Base-by-base conservation (phyloP, 2,329 filamentous ascomycete genomes). In the Hypoxylon sp. region DNA sequence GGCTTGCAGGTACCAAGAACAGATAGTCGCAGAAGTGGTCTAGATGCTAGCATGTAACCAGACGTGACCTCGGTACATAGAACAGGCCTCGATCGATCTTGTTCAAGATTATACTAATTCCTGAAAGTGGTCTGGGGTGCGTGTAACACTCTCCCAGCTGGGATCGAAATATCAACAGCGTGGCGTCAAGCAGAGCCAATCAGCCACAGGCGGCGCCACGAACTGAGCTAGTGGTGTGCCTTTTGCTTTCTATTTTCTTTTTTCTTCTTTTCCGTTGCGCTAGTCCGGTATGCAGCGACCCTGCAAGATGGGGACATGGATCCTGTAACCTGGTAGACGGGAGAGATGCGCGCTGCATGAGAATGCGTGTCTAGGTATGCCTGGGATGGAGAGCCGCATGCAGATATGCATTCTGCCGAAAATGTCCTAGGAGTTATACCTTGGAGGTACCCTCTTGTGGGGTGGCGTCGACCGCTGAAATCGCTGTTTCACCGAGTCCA, bases 291-390 rank as follows among this genome's bases (percentile, higher is more conserved):
- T 26, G 20, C 22, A 24, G 12, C 40, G 8, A 22, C 28, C 28
- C 28, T 49, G 46, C 46, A 20, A 49, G 46, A 49, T 49, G 24
- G 16, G 20, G 14, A 38, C 44, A n/a, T n/a, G 18, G 24, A 11
- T 49, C 12, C n/a, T 11, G 11, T 16, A 52, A 58, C 55, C 55
- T 16, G 55, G 55, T 58, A 30, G 16, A 40, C 16, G 44, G 54
- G 44, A 26, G n/a, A 20, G 53, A 20, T 40, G n/a, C n/a, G 28
- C 32, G 30, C 42, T 28, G 42, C 30, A 56, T 18, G 20, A 1
- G 2, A 5, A 24, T 51, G 49, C 32, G n/a, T 51, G 20, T n/a
- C 12, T 26, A 38, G 14, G 22, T 12, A 46, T 40, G 24, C 26
- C 8, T n/a, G 8, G 11, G 42, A 26, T 12, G n/a, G 36, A 30